Percentiles rank a stretch among this genome's conserved stretches.
Evolutionary conservation across 805 yeast species (phyloP).

Genomic region (Lachancea thermotolerans): DNA sequence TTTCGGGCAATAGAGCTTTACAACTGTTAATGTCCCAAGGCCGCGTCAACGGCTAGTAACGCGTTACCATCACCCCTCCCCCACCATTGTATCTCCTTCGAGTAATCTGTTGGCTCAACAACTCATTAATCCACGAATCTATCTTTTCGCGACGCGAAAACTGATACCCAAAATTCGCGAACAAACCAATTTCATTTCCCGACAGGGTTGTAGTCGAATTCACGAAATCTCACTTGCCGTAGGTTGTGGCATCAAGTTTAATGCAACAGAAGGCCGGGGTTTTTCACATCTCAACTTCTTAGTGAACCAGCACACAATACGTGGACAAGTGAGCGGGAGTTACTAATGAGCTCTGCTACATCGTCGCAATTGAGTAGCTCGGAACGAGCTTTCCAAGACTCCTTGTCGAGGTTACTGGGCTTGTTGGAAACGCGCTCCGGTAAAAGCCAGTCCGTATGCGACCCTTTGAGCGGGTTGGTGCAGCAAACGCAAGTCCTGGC

Average conservation of each 20-base stretch:
- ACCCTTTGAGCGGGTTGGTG: slow-evolving; percentile 5
- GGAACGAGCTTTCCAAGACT: neutral
- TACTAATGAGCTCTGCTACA: neutral
- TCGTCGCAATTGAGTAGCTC: neutral
- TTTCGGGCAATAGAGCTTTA: no score
- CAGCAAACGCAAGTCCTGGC: neutral
- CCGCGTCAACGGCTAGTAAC: no score
- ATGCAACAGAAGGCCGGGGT: neutral
- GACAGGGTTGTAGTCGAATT: neutral
- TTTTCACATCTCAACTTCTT: no score
- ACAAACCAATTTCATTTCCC: neutral
- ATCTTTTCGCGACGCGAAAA: neutral
- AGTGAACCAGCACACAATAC: no score
- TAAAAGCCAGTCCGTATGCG: neutral
- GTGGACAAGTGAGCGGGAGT: neutral
- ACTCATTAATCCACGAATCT: neutral
- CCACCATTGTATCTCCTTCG: no score
- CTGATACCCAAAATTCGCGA: neutral
- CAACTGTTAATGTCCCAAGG: no score
- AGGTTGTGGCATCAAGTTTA: neutral
- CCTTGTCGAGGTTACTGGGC: neutral
- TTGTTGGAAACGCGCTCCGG: neutral
- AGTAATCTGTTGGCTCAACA: no score
- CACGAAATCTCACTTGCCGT: neutral
- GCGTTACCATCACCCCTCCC: no score